Conservation (phyloP, 2,329 filamentous ascomycete genomes). For the Aspergillus sojae region DNA sequence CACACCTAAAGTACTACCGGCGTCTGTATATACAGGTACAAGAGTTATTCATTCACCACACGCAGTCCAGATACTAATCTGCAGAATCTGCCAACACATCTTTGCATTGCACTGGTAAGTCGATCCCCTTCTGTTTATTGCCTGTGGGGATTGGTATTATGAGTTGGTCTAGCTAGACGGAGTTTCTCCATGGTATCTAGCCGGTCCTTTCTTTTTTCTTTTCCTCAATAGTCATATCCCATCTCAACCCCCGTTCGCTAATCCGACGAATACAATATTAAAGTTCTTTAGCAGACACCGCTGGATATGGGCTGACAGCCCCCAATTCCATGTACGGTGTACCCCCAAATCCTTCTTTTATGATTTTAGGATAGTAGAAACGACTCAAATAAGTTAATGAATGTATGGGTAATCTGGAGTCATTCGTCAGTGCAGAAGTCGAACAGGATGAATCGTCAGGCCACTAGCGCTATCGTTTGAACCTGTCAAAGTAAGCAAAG, state of each 20-base stretch:
- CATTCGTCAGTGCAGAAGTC: not conserved
- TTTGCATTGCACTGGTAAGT: constrained; percentile 24
- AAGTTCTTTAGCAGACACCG: not conserved
- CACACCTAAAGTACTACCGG: not conserved
- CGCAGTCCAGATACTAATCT: constrained; percentile 25
- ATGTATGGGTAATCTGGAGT: not conserved
- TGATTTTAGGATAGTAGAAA: not conserved
- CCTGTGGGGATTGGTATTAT: constrained; percentile 3
- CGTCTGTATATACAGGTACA: not conserved
- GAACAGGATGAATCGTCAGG: constrained; percentile 6
- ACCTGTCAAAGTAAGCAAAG: constrained; percentile 9
- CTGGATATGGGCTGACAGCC: not conserved
- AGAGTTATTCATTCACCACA: constrained; percentile 9
- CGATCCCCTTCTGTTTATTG: constrained; percentile 7
- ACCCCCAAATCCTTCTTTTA: not conserved
- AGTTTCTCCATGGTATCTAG: not conserved
- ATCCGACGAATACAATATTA: not conserved
- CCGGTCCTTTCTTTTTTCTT: not conserved
- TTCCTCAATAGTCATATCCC: not conserved
- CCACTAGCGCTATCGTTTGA: constrained; percentile 2
- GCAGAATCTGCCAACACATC: constrained; percentile 32
- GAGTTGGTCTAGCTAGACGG: constrained; percentile 7
- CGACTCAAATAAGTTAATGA: not conserved
- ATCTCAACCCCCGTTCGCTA: not conserved
- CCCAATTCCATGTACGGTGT: not conserved